Evolutionary conservation across 352 stramenopile species (phyloP), one percentile per base, ranked within the genome.

Genomic region (Phytophthora cajani): DNA sequence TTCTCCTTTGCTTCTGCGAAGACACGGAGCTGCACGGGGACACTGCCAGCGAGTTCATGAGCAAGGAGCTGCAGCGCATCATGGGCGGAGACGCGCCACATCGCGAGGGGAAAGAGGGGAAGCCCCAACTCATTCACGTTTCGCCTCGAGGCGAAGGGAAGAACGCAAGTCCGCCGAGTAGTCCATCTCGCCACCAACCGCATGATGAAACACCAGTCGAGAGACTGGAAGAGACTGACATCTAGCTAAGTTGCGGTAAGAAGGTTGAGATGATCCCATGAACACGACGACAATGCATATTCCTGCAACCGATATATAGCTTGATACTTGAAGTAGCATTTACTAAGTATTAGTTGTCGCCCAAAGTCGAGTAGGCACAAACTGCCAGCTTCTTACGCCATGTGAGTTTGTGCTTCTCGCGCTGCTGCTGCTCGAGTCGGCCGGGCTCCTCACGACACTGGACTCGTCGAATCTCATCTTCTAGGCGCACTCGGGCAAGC

Each of bases 1-100:
- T 99, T 17, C 78, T 99, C 49, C 84, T 99, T 51, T 99, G 96
- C 75, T 99, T 99, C 62, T 97, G 98, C 54, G 96, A 98, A 12
- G 97, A 99, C 72, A 86, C 79, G 5, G 76, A 82, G 23, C 58
- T 88, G 12, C 90, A 95, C 54, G 78, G 80, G 5, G 82, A 89
- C 11, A 71, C 40, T 8, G 72, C 80, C 5, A 93, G 87, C 19
- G 83, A 85, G 46, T 95, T 88, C 65, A 97, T 97, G 88, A 94
- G 83, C 69, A 72, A 86, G 8, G 85, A 94, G 36, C 80, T 95
- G 5, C 77, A 72, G 2, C 63, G 67, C 10, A 90, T 90, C 58
- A 90, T 93, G 83, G 82, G 83, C 27, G 77, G 70, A 30, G 59
- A 57, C 5, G 30, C 23, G 5, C 27, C 44, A 6, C 42, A 54